Percentiles rank a stretch among this genome's conserved stretches.
phyloP scores from a whole-genome alignment of 78 protist species.

The Tieghemostelium lacteum region DNA sequence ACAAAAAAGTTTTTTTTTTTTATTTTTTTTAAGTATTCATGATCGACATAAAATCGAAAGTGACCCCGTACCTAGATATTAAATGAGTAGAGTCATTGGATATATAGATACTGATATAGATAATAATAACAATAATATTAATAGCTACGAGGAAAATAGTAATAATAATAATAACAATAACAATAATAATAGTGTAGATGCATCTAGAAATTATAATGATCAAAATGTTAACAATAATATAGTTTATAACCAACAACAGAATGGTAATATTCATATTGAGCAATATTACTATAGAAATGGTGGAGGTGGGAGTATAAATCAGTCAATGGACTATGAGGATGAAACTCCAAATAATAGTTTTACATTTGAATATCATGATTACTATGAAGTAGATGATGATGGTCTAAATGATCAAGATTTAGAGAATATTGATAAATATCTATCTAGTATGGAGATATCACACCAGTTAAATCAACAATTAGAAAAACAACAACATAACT shows the following conservation, averaged over 20 bases:
- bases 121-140: not conserved
- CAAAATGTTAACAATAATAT: not conserved
- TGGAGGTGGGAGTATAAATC: not conserved
- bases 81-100: constrained; percentile 21
- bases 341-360: not conserved
- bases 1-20: no score
- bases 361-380: not conserved
- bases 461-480: not conserved
- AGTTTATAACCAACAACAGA: not conserved
- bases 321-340: not conserved
- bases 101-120: constrained; percentile 26
- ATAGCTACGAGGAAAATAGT: not conserved
- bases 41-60: not conserved
- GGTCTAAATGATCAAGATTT: constrained; percentile 67
- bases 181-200: not conserved
- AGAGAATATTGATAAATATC: constrained; percentile 43
- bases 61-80: not conserved
- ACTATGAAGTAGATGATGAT: not conserved
- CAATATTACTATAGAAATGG: not conserved
- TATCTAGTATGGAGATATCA: not conserved
- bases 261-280: not conserved
- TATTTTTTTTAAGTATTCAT: no score
- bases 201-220: not conserved
- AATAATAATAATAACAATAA: not conserved
- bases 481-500: not conserved